These are phyloP conservation scores for Gonium pectorale DNA, from an alignment of 139 green algal species.

Conservation along the genomic window DNA sequence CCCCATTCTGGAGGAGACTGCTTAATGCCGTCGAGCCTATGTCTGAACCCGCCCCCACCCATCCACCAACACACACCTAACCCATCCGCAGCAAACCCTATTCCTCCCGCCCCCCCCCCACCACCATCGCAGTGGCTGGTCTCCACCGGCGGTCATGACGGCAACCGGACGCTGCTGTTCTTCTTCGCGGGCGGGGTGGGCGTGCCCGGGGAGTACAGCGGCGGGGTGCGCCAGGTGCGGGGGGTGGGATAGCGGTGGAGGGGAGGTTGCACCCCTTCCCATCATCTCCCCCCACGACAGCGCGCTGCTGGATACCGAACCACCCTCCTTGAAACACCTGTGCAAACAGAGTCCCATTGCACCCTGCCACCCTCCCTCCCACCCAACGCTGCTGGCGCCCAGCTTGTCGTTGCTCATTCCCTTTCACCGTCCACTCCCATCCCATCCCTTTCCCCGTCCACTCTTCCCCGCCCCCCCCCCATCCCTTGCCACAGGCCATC, in stretches of 20 bases:
- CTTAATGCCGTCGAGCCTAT: too few relatives aligned
- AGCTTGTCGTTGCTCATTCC: background rate
- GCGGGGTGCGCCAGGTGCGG: conserved; percentile 41
- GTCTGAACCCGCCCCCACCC: too few relatives aligned
- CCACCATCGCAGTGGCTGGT: background rate
- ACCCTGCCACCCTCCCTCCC: too few relatives aligned
- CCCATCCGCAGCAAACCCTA: background rate
- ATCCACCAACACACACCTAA: background rate
- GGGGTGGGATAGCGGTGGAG: background rate
- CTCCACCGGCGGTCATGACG: conserved; percentile 5
- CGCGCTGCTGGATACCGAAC: too few relatives aligned
- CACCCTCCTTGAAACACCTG: too few relatives aligned
- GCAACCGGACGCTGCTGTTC: conserved; percentile 49
- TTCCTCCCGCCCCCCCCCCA: background rate
- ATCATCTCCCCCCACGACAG: too few relatives aligned
- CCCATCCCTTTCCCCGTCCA: background rate
- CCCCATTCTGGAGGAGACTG: too few relatives aligned
- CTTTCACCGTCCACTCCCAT: background rate
- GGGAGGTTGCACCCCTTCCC: too few relatives aligned
- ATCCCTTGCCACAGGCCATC: background rate
- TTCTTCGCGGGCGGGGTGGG: conserved; percentile 55
- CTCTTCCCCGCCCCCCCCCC: background rate
- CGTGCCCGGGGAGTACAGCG: conserved; percentile 35
- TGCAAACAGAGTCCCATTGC: too few relatives aligned
- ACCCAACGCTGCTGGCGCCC: too few relatives aligned